Evolutionary conservation across 2,329 filamentous ascomycete genomes (phyloP).

Genomic region (Alternaria sp.): DNA sequence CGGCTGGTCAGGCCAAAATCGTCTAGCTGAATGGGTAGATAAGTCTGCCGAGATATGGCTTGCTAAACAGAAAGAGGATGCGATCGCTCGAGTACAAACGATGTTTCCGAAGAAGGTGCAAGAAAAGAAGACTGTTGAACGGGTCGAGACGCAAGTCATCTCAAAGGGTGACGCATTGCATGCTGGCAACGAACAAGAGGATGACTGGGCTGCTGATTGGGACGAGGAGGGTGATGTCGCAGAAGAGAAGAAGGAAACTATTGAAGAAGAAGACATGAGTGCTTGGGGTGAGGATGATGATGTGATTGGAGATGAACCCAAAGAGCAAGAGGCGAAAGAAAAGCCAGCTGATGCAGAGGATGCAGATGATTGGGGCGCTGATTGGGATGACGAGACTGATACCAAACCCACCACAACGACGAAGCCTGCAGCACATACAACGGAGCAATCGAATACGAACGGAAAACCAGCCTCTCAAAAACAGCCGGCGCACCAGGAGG

Average conservation of each 20-base stretch:
- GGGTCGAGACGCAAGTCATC: conserved; percentile 82
- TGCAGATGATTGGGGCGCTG: conserved; percentile 73
- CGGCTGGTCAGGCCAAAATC: conserved; percentile 66
- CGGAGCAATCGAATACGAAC: conserved; percentile 40
- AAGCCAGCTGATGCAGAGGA: conserved; percentile 46
- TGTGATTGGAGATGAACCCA: conserved; percentile 23
- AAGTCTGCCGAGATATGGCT: conserved; percentile 86
- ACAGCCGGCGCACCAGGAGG: conserved; percentile 59
- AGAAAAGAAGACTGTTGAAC: conserved; percentile 73
- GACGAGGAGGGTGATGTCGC: conserved; percentile 61
- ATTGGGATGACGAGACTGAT: conserved; percentile 74
- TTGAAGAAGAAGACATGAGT: conserved; percentile 57
- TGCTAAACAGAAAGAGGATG: conserved; percentile 78
- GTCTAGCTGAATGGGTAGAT: conserved; percentile 79
- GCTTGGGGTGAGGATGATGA: conserved; percentile 57
- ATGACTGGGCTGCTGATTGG: conserved; percentile 83
- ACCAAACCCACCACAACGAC: conserved; percentile 19
- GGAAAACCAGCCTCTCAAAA: conserved; percentile 37
- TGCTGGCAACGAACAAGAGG: conserved; percentile 55
- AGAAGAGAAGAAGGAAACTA: conserved; percentile 23
- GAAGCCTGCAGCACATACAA: conserved; percentile 23
- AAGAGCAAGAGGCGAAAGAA: conserved; percentile 45
- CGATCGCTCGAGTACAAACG: conserved; percentile 75
- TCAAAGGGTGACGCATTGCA: conserved; percentile 72
- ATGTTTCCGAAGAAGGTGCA: conserved; percentile 73